Conservation (phyloP, 225 moss, liverwort and hornwort genomes). For the Marchantia paleacea region DNA sequence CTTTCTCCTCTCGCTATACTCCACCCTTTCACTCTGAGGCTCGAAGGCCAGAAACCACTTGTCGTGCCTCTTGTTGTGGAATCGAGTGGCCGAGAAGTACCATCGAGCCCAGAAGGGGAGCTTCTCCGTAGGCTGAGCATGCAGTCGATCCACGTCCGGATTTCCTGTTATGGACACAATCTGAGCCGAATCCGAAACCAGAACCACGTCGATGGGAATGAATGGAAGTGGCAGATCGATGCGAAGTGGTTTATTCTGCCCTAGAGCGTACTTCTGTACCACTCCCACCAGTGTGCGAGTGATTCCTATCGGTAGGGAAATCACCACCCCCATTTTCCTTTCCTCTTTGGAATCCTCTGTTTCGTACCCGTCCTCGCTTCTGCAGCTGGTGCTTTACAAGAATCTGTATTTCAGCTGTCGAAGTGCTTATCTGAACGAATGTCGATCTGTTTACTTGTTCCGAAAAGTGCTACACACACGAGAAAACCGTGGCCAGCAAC, state of each 20-base stretch:
- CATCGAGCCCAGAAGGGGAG: conserved; percentile 28
- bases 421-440: too few relatives aligned
- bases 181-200: conserved; percentile 32
- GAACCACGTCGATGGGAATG: conserved; percentile 37
- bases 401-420: too few relatives aligned
- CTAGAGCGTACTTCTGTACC: conserved; percentile 19
- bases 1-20: neutral
- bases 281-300: conserved; percentile 26
- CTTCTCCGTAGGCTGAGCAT: conserved; percentile 21
- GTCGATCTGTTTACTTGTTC: too few relatives aligned
- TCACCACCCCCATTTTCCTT: conserved; percentile 22
- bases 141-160: conserved; percentile 17
- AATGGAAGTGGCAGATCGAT: conserved; percentile 40
- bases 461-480: too few relatives aligned
- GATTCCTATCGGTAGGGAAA: conserved; percentile 30
- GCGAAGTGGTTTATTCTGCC: conserved; percentile 30
- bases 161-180: conserved; percentile 13
- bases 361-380: conserved; percentile 5
- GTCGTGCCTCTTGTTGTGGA: conserved; percentile 16
- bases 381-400: too few relatives aligned
- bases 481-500: too few relatives aligned
- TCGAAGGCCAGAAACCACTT: conserved; percentile 41
- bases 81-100: conserved; percentile 29
- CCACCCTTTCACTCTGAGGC: neutral
- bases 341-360: conserved; percentile 5